Evolutionary conservation across 495 filamentous ascomycete species (phyloP).

Genomic region (Beverwykella pulmonaria): DNA sequence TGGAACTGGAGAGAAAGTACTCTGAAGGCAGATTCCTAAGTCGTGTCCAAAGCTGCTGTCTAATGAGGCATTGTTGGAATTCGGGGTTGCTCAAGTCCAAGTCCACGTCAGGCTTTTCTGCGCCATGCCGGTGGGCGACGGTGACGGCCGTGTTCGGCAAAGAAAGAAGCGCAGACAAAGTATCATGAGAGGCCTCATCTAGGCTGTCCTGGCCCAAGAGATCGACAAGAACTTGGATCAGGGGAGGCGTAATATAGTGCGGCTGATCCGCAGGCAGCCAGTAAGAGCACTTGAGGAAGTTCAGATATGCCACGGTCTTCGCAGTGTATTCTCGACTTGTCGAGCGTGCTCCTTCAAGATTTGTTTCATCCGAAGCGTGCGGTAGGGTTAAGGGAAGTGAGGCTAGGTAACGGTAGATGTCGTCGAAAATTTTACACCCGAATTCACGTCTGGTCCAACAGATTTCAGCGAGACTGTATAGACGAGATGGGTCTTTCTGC

Average conservation of each 20-base stretch:
- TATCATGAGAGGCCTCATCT: slow-evolving; percentile 17
- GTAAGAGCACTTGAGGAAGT: slow-evolving; percentile 22
- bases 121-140: not conserved
- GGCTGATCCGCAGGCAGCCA: slow-evolving; percentile 4
- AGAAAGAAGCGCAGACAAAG: slow-evolving; percentile 22
- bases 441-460: slow-evolving; percentile 6
- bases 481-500: not conserved
- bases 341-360: not conserved
- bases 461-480: slow-evolving; percentile 7
- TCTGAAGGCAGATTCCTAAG: slow-evolving; percentile 7
- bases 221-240: slow-evolving; percentile 5
- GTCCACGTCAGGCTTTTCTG: not conserved
- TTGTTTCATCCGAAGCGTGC: not conserved
- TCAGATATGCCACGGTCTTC: not conserved
- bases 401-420: not conserved
- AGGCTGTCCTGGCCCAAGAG: slow-evolving; percentile 8
- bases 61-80: not conserved
- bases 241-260: not conserved
- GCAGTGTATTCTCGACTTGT: not conserved
- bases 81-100: not conserved
- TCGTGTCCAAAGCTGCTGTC: slow-evolving; percentile 3
- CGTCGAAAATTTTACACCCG: not conserved
- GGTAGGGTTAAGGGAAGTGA: not conserved
- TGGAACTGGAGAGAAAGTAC: slow-evolving; percentile 5
- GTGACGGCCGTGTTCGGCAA: not conserved